phyloP scores from a whole-genome alignment of 108 stramenopile species.

The Discostella stelligeroides region DNA sequence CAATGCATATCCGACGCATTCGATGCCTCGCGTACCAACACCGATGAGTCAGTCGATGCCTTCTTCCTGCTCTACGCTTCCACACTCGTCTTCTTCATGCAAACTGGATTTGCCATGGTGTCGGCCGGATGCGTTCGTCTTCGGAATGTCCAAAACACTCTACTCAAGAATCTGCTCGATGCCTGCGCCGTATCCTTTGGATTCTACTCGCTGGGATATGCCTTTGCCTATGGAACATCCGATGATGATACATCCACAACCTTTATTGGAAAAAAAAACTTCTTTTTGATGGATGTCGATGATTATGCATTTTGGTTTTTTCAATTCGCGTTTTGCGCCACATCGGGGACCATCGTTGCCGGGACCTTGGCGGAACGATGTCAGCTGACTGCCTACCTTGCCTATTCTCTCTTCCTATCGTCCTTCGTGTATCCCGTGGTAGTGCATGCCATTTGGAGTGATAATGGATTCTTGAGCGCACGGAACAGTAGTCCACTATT shows the following conservation, averaged over 20 bases:
- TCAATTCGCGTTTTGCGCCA: constrained; percentile 85
- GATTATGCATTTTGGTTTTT: constrained; percentile 75
- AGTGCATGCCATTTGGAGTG: constrained; percentile 61
- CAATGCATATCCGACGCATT: constrained; percentile 37
- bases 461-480: constrained; percentile 48
- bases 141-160: constrained; percentile 88
- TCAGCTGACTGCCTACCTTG: constrained; percentile 70
- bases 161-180: constrained; percentile 91
- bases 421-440: constrained; percentile 73
- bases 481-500: constrained; percentile 55
- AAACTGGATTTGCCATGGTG: constrained; percentile 75
- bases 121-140: constrained; percentile 85
- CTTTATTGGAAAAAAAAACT: constrained; percentile 68
- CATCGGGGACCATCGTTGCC: constrained; percentile 89
- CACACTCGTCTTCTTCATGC: constrained; percentile 88
- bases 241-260: constrained; percentile 32
- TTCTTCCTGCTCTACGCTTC: constrained; percentile 73
- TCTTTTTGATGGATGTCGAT: constrained; percentile 50
- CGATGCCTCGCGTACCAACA: background rate
- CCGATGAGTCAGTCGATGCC: constrained; percentile 33
- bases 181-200: constrained; percentile 75
- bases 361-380: constrained; percentile 92
- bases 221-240: constrained; percentile 76
- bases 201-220: constrained; percentile 83
- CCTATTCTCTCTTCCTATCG: constrained; percentile 54